Evolutionary conservation across 352 stramenopile genomes (phyloP).

Genomic region (Blastocystis sp.): DNA sequence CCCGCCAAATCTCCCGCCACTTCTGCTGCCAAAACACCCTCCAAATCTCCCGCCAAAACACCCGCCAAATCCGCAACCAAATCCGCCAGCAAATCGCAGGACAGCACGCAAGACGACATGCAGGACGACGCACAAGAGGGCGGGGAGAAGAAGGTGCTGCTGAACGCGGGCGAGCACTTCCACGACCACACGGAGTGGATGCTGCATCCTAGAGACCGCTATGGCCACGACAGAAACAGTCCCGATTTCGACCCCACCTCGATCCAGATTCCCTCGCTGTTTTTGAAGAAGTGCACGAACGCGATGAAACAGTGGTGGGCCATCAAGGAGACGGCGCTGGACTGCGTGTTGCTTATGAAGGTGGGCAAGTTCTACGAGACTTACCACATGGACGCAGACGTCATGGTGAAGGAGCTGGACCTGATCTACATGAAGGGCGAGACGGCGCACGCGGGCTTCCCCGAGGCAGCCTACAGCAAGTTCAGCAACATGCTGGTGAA

Average conservation of each 20-base stretch:
- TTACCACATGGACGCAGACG: slow-evolving; percentile 96
- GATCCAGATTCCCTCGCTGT: slow-evolving; percentile 82
- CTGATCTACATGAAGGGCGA: slow-evolving; percentile 95
- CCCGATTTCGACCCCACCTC: slow-evolving; percentile 88
- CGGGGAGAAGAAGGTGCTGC: slow-evolving; percentile 72
- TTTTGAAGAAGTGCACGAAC: slow-evolving; percentile 85
- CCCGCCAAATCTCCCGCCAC: not conserved
- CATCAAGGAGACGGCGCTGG: slow-evolving; percentile 92
- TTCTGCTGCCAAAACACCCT: not conserved
- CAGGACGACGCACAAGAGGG: slow-evolving; percentile 73
- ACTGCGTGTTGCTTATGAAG: slow-evolving; percentile 98
- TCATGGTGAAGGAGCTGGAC: slow-evolving; percentile 89
- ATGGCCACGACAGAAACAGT: slow-evolving; percentile 79
- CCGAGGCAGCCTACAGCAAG: slow-evolving; percentile 93
- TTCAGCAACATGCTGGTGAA: slow-evolving; percentile 88
- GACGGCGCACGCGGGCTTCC: slow-evolving; percentile 94
- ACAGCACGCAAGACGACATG: slow-evolving; percentile 19
- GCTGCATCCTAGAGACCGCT: slow-evolving; percentile 79
- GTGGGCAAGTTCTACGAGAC: slow-evolving; percentile 82
- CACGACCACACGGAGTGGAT: slow-evolving; percentile 79
- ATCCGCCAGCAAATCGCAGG: slow-evolving; percentile 22
- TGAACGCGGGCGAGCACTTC: slow-evolving; percentile 77
- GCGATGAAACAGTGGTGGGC: slow-evolving; percentile 97
- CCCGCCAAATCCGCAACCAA: slow-evolving; percentile 31
- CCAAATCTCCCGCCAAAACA: slow-evolving; percentile 49